These are phyloP conservation scores for Trichoderma semiorbis DNA, from an alignment of 2,329 filamentous ascomycete genomes.

Conservation along the genomic window DNA sequence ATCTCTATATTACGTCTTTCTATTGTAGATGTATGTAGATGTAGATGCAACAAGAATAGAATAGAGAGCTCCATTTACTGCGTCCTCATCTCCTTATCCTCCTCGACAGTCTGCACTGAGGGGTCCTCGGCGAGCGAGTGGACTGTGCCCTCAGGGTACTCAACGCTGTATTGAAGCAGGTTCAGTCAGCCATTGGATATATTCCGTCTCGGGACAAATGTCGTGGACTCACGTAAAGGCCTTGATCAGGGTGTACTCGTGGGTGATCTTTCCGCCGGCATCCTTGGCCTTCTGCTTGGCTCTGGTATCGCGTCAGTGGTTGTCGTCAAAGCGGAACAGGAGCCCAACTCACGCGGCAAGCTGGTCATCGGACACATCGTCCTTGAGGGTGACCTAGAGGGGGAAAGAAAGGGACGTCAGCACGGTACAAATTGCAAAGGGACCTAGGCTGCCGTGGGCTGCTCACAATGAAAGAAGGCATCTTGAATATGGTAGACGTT, in stretches of 20 bases:
- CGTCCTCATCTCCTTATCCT: conserved; percentile 65
- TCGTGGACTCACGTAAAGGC: conserved; percentile 74
- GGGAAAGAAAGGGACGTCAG: neutral
- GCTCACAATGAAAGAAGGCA: conserved; percentile 56
- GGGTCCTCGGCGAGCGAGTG: conserved; percentile 64
- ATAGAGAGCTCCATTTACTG: conserved; percentile 50
- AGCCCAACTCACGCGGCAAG: conserved; percentile 57
- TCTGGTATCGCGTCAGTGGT: conserved; percentile 39
- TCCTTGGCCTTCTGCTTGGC: conserved; percentile 72
- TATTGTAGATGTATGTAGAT: neutral
- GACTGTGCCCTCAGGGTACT: conserved; percentile 65
- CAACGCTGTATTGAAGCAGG: conserved; percentile 58
- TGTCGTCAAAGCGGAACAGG: neutral
- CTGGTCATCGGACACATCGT: conserved; percentile 62
- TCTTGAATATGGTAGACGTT: conserved; percentile 30
- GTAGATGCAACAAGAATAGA: neutral
- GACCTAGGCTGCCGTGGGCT: neutral
- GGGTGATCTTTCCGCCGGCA: conserved; percentile 78
- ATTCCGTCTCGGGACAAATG: neutral
- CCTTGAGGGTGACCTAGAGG: conserved; percentile 75
- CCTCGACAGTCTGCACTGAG: conserved; percentile 71
- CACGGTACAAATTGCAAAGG: neutral
- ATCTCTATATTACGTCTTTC: neutral
- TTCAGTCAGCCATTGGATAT: neutral
- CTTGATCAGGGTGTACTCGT: conserved; percentile 85